Evolutionary conservation across 2,329 filamentous ascomycete species (phyloP).

Genomic region (Pseudonectria buxi): DNA sequence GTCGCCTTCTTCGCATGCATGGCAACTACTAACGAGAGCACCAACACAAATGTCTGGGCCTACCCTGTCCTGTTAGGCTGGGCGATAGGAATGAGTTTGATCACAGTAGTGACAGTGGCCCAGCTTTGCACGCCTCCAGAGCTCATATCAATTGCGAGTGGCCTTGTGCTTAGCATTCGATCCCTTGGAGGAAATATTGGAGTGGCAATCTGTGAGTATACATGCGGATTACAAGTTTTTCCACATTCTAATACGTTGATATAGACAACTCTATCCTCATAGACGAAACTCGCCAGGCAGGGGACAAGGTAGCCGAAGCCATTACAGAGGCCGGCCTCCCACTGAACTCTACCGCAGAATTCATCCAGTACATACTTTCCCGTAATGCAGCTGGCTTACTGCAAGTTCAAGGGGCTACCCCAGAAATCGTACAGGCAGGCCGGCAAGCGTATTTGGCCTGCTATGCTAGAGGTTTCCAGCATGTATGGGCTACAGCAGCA

Average conservation of each 20-base stretch:
- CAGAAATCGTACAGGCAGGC: slow-evolving; percentile 4
- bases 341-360: slow-evolving; percentile 1
- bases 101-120: slow-evolving; percentile 29
- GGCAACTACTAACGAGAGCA: slow-evolving; percentile 24
- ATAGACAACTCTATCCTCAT: slow-evolving; percentile 9
- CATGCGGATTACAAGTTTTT: neutral
- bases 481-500: slow-evolving; percentile 10
- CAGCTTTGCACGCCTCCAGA: slow-evolving; percentile 32
- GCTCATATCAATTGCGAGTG: slow-evolving; percentile 31
- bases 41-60: slow-evolving; percentile 26
- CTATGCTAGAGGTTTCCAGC: slow-evolving; percentile 6
- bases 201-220: slow-evolving; percentile 25
- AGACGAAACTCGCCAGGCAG: slow-evolving; percentile 1
- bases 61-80: slow-evolving; percentile 30
- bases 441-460: neutral
- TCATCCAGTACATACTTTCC: slow-evolving; percentile 5
- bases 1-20: slow-evolving; percentile 29
- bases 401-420: slow-evolving; percentile 5
- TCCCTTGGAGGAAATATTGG: slow-evolving; percentile 33
- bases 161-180: slow-evolving; percentile 31
- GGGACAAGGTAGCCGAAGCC: slow-evolving; percentile 2
- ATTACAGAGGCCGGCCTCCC: slow-evolving; percentile 4
- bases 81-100: slow-evolving; percentile 29
- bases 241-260: neutral
- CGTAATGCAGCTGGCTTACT: slow-evolving; percentile 5